Percentiles rank a stretch among this genome's conserved stretches.
Conservation (phyloP, 331 rosid species). For the Rosa hybrid region DNA sequence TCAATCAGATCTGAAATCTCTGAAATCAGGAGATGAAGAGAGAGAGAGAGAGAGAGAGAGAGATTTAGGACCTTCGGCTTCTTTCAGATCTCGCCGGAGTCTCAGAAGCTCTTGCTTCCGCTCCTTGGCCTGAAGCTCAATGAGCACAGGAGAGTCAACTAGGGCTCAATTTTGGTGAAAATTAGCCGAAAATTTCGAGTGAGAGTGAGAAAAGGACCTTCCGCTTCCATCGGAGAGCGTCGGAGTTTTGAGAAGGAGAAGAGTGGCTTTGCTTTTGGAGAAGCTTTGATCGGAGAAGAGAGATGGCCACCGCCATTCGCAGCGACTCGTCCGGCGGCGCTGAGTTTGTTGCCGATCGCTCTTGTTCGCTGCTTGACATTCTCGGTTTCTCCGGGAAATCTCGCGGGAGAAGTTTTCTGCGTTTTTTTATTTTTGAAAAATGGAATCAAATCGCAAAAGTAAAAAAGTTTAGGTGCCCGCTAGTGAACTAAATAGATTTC, state of each 20-base stretch:
- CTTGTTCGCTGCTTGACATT: constrained; percentile 43
- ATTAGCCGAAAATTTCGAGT: not conserved
- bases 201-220: constrained; percentile 48
- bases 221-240: constrained; percentile 81
- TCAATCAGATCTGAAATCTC: not conserved
- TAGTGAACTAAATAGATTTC: no score
- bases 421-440: not conserved
- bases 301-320: constrained; percentile 69
- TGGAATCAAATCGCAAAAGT: not conserved
- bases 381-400: not conserved
- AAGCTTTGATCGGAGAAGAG: constrained; percentile 71
- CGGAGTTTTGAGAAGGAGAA: constrained; percentile 34
- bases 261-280: constrained; percentile 30
- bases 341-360: not conserved
- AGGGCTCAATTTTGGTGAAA: constrained; percentile 3
- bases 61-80: constrained; percentile 62
- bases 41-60: constrained; percentile 5
- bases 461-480: no score
- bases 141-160: constrained; percentile 5
- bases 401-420: constrained; percentile 5
- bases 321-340: constrained; percentile 49
- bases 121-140: constrained; percentile 72
- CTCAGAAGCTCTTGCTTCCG: constrained; percentile 76
- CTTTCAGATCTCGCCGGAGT: constrained; percentile 76
- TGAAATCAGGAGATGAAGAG: not conserved